phyloP scores from a whole-genome alignment of 148 eudicot species.

The Rhododendron ovatum region DNA sequence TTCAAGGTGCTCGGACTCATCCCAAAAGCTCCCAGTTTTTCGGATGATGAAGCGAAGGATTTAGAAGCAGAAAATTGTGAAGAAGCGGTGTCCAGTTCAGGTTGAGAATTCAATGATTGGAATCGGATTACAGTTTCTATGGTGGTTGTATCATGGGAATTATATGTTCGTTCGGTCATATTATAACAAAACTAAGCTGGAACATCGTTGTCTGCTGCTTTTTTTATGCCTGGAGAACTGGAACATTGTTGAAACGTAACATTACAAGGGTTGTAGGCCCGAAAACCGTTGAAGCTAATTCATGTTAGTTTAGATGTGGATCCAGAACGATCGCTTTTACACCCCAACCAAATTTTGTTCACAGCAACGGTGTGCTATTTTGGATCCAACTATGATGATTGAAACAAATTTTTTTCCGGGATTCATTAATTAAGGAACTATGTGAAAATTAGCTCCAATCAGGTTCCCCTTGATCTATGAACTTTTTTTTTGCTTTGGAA shows the following conservation, averaged over 20 bases:
- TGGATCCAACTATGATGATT: too few relatives aligned
- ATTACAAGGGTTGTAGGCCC: neutral
- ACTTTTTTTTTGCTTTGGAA: too few relatives aligned
- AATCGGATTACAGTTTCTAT: neutral
- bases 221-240: neutral
- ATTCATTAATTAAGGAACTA: too few relatives aligned
- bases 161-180: neutral
- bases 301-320: neutral
- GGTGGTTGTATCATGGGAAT: neutral
- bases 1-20: constrained; percentile 80
- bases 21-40: constrained; percentile 76
- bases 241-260: neutral
- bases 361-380: too few relatives aligned
- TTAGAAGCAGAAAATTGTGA: constrained; percentile 32
- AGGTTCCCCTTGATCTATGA: too few relatives aligned
- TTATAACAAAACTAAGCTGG: neutral
- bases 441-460: too few relatives aligned
- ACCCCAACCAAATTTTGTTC: neutral
- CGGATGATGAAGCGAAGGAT: constrained; percentile 29
- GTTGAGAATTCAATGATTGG: constrained; percentile 17
- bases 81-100: constrained; percentile 53
- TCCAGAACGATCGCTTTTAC: neutral
- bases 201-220: neutral
- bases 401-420: too few relatives aligned
- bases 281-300: neutral